Conservation (phyloP, 2,329 filamentous ascomycete genomes). For the Colletotrichum limetticola region DNA sequence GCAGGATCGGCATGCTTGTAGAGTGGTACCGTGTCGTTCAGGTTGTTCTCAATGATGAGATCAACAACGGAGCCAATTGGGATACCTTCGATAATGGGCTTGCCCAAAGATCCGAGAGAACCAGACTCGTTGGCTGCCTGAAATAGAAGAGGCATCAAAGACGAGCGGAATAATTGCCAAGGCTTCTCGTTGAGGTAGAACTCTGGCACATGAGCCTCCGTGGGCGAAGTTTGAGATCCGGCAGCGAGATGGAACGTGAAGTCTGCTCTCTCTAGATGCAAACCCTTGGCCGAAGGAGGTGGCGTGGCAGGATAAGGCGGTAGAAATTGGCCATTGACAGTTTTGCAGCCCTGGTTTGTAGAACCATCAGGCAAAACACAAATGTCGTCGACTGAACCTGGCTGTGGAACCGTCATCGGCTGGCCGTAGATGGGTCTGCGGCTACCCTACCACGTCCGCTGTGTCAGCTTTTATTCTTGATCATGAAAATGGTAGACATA, state of each 20-base stretch:
- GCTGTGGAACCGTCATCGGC: conserved; percentile 35
- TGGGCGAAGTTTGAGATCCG: conserved; percentile 16
- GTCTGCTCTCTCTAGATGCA: conserved; percentile 28
- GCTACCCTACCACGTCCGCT: not conserved
- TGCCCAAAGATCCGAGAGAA: not conserved
- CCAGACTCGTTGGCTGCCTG: not conserved
- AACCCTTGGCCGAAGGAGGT: conserved; percentile 22
- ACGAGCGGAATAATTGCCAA: conserved; percentile 30
- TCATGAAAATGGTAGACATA: not conserved
- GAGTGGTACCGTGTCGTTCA: conserved; percentile 30
- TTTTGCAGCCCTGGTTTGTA: conserved; percentile 24
- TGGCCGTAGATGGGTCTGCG: conserved; percentile 32
- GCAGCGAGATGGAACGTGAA: conserved; percentile 18
- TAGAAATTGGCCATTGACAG: conserved; percentile 15
- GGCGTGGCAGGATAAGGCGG: conserved; percentile 30
- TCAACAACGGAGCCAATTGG: conserved; percentile 35
- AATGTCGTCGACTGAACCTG: conserved; percentile 2
- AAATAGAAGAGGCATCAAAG: conserved; percentile 37
- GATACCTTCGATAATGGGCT: conserved; percentile 15
- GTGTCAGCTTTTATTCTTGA: not conserved
- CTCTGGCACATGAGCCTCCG: conserved; percentile 1
- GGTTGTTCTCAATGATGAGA: conserved; percentile 24
- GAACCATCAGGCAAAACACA: conserved; percentile 36
- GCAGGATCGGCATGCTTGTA: conserved; percentile 39
- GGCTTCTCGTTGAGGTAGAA: conserved; percentile 33